These are phyloP conservation scores for Penicillium brasilianum DNA, from an alignment of 2,329 filamentous ascomycete species.

Conservation along the genomic window DNA sequence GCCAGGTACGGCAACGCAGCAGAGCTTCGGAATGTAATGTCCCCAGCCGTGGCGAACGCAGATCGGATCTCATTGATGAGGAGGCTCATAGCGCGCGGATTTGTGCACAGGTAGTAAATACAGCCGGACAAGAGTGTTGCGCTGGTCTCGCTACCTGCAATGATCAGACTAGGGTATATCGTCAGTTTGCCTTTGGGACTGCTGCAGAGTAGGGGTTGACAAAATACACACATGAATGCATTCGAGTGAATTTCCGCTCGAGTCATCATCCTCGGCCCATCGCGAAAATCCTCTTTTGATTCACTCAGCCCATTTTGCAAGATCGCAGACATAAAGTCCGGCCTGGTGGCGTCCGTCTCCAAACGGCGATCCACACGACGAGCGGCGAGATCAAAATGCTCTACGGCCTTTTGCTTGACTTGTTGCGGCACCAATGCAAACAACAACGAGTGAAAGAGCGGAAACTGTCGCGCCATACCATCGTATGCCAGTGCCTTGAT, in stretches of 20 bases:
- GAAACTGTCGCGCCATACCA: constrained; percentile 29
- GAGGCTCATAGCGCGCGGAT: constrained; percentile 22
- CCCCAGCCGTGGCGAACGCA: constrained; percentile 26
- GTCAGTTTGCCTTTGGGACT: not conserved
- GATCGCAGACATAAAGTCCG: constrained; percentile 36
- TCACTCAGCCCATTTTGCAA: constrained; percentile 30
- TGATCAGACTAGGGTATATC: constrained; percentile 31
- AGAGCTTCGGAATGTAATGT: constrained; percentile 40
- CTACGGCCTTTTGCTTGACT: constrained; percentile 18
- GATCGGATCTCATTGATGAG: constrained; percentile 34
- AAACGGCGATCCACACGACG: constrained; percentile 31
- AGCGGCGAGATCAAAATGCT: constrained; percentile 30
- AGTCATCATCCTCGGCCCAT: constrained; percentile 28
- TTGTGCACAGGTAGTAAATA: constrained; percentile 37
- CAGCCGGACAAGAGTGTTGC: constrained; percentile 48
- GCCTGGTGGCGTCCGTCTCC: constrained; percentile 20
- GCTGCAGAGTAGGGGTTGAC: too few species aligned
- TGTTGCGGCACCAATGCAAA: constrained; percentile 19
- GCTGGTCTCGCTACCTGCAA: constrained; percentile 48
- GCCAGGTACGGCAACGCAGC: constrained; percentile 48
- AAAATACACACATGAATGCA: constrained; percentile 28
- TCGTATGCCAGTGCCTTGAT: constrained; percentile 31
- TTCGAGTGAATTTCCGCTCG: constrained; percentile 33
- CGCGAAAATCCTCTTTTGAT: constrained; percentile 19
- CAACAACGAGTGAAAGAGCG: constrained; percentile 16